Evolutionary conservation across 208 protist species (phyloP).

Genomic region (Naegleria gruberi): DNA sequence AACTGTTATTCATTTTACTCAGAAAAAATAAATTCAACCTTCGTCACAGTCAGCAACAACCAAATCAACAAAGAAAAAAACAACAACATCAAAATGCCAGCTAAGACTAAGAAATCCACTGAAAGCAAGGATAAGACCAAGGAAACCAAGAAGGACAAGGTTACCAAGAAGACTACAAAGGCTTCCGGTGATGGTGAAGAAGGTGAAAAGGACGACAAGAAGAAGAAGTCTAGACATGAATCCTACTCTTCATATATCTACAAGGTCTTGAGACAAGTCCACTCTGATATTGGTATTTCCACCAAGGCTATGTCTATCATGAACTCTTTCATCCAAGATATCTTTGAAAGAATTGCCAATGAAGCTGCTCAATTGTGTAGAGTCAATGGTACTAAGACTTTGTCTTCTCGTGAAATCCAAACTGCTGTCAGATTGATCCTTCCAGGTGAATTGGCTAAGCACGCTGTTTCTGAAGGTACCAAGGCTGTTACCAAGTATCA

Average conservation of each 20-base stretch:
- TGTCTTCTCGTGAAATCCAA: slow-evolving; percentile 71
- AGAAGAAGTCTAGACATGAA: slow-evolving; percentile 4
- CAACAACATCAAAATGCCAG: not conserved
- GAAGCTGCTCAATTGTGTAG: slow-evolving; percentile 64
- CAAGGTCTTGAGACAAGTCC: slow-evolving; percentile 24
- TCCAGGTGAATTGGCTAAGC: slow-evolving; percentile 79
- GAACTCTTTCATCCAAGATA: slow-evolving; percentile 82
- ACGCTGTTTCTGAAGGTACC: slow-evolving; percentile 81
- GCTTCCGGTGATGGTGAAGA: not conserved
- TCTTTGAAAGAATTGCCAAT: slow-evolving; percentile 73
- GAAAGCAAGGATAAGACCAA: not conserved
- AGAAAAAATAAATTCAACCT: too few relatives aligned
- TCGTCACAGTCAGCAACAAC: not conserved
- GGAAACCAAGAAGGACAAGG: not conserved
- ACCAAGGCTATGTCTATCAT: slow-evolving; percentile 84
- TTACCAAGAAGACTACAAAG: not conserved
- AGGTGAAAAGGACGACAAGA: not conserved
- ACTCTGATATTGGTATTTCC: slow-evolving; percentile 54
- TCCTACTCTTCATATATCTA: slow-evolving; percentile 19
- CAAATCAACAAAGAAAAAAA: not conserved
- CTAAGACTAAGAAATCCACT: not conserved
- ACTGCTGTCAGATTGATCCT: slow-evolving; percentile 77
- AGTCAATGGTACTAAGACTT: slow-evolving; percentile 70
- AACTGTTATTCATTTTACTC: not conserved
- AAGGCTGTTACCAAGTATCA: slow-evolving; percentile 70